These are phyloP conservation scores for Salix udensis DNA, from an alignment of 345 rosid species.

Conservation along the genomic window DNA sequence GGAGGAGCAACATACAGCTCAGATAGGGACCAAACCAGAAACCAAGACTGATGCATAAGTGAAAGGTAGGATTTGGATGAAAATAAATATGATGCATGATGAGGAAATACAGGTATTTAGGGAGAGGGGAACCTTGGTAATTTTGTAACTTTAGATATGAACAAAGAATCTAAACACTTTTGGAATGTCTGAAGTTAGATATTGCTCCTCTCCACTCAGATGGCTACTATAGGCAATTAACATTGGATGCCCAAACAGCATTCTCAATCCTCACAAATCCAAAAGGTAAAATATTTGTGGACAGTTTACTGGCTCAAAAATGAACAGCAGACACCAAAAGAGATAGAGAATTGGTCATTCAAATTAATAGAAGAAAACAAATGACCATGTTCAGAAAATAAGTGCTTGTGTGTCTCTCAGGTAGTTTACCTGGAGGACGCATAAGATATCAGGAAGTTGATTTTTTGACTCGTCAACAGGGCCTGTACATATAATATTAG, in stretches of 20 bases:
- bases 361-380: background rate
- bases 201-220: background rate
- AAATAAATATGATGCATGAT: background rate
- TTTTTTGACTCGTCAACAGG: slow-evolving; percentile 89
- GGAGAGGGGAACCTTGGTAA: too few species aligned
- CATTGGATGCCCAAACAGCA: background rate
- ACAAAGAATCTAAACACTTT: background rate
- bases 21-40: background rate
- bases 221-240: background rate
- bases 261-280: background rate
- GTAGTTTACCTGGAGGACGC: slow-evolving; percentile 77
- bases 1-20: background rate
- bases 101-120: too few species aligned
- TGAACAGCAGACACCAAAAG: background rate
- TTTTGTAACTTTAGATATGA: too few species aligned
- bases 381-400: background rate
- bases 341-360: background rate
- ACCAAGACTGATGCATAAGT: background rate
- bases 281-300: background rate
- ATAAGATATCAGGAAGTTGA: slow-evolving; percentile 87
- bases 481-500: slow-evolving; percentile 45
- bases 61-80: background rate
- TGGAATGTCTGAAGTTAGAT: background rate
- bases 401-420: background rate
- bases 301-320: background rate